A percentile compares a stretch with the other conserved stretches of the same genome.
Conservation (phyloP, 108 stramenopile species). For the Stephanodiscus triporus region DNA sequence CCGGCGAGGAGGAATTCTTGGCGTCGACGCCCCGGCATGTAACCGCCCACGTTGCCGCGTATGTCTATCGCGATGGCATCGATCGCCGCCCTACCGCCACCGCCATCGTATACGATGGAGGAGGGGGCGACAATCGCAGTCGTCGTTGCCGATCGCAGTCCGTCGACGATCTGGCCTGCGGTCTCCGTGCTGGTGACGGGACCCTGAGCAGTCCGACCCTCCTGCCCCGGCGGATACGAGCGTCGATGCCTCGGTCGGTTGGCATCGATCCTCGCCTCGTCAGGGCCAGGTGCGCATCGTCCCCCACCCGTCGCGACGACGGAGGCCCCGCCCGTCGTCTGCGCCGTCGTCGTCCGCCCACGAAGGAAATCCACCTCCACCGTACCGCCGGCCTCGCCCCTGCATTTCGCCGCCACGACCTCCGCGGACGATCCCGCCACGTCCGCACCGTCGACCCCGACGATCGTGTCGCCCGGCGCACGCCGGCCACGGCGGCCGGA, state of each 20-base stretch:
- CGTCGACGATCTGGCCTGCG: conserved; percentile 39
- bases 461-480: conserved; percentile 54
- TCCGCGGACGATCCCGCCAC: conserved; percentile 52
- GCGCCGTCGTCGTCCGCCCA: conserved; percentile 2
- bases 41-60: conserved; percentile 65
- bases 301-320: too few relatives aligned
- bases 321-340: too few relatives aligned
- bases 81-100: neutral
- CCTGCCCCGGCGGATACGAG: conserved; percentile 31
- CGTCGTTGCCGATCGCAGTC: conserved; percentile 26
- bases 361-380: conserved; percentile 42
- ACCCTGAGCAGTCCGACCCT: conserved; percentile 53
- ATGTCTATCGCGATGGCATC: conserved; percentile 56
- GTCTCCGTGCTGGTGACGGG: conserved; percentile 52
- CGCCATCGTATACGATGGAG: too few relatives aligned
- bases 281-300: conserved; percentile 23
- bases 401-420: conserved; percentile 59
- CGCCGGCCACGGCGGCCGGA: conserved; percentile 50
- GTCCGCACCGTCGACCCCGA: conserved; percentile 49
- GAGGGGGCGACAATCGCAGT: too few relatives aligned
- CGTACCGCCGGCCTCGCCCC: conserved; percentile 42
- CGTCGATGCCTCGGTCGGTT: conserved; percentile 24
- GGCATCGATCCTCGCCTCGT: conserved; percentile 35
- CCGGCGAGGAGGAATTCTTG: conserved; percentile 50
- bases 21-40: conserved; percentile 71